phyloP scores from a whole-genome alignment of 805 yeast genomes.

The Lipomyces starkeyi region DNA sequence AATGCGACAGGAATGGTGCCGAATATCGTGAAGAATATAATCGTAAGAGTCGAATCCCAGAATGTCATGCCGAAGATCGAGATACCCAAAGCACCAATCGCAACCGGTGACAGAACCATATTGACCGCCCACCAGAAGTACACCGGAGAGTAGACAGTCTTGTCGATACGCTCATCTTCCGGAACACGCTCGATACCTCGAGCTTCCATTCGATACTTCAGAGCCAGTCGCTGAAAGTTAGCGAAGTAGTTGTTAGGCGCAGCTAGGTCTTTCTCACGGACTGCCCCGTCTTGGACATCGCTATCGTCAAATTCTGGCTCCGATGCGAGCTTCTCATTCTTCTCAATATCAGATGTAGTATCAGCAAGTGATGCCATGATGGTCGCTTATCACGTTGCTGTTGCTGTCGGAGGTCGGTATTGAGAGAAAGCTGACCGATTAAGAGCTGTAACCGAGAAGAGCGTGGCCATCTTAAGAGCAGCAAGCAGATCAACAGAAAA shows the following conservation, averaged over 20 bases:
- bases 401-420: too few relatives aligned
- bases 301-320: too few relatives aligned
- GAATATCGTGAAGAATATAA: constrained; percentile 71
- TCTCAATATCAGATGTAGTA: too few relatives aligned
- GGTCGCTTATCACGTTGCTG: too few relatives aligned
- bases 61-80: constrained; percentile 70
- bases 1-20: constrained; percentile 83
- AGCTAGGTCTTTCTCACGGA: constrained; percentile 9
- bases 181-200: constrained; percentile 83
- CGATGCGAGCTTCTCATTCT: too few relatives aligned
- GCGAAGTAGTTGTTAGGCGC: constrained; percentile 10
- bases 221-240: constrained; percentile 4
- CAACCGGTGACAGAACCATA: constrained; percentile 79
- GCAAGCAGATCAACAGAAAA: too few relatives aligned
- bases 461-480: too few relatives aligned
- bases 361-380: too few relatives aligned
- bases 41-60: constrained; percentile 69
- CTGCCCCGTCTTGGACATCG: not conserved
- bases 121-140: constrained; percentile 80
- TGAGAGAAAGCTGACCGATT: too few relatives aligned
- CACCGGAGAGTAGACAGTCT: constrained; percentile 63
- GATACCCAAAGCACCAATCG: constrained; percentile 75
- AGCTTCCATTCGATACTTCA: constrained; percentile 50
- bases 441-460: too few relatives aligned
- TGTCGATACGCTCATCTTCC: constrained; percentile 76